A percentile compares a stretch with the other conserved stretches of the same genome.
Evolutionary conservation across 306 rosid genomes (phyloP).

Genomic region (Cicer pinnatifidum): DNA sequence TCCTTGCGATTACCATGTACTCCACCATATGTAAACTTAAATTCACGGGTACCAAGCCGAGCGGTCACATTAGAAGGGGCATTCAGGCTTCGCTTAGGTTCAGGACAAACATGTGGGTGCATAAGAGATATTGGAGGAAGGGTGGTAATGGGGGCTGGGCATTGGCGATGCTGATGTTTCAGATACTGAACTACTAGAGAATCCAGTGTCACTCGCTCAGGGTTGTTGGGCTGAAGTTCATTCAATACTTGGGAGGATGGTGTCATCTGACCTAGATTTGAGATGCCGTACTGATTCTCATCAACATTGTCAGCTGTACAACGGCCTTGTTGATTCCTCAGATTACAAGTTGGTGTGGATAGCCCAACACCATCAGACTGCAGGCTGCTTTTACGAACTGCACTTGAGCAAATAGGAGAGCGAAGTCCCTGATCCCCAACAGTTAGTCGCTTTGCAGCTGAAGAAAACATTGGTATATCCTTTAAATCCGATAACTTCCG

Average conservation of each 20-base stretch:
- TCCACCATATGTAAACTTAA: conserved; percentile 77
- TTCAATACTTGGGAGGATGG: conserved; percentile 61
- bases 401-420: conserved; percentile 68
- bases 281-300: conserved; percentile 60
- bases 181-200: conserved; percentile 90
- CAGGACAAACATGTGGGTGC: conserved; percentile 95
- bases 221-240: conserved; percentile 72
- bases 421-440: conserved; percentile 74
- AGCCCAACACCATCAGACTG: conserved; percentile 63
- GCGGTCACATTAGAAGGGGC: conserved; percentile 92
- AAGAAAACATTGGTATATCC: conserved; percentile 61
- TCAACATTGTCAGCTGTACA: conserved; percentile 61
- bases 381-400: conserved; percentile 60
- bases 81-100: conserved; percentile 89
- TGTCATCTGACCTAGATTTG: conserved; percentile 56
- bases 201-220: conserved; percentile 83
- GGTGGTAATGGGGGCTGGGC: conserved; percentile 97
- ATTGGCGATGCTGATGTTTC: conserved; percentile 99
- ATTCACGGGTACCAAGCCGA: conserved; percentile 93
- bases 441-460: conserved; percentile 73
- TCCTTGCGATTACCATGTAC: conserved; percentile 94
- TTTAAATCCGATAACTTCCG: conserved; percentile 74
- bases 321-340: conserved; percentile 65
- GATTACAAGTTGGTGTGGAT: conserved; percentile 59
- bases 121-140: conserved; percentile 95